phyloP scores from a whole-genome alignment of 2,329 filamentous ascomycete species.

The Laburnicola sp. region DNA sequence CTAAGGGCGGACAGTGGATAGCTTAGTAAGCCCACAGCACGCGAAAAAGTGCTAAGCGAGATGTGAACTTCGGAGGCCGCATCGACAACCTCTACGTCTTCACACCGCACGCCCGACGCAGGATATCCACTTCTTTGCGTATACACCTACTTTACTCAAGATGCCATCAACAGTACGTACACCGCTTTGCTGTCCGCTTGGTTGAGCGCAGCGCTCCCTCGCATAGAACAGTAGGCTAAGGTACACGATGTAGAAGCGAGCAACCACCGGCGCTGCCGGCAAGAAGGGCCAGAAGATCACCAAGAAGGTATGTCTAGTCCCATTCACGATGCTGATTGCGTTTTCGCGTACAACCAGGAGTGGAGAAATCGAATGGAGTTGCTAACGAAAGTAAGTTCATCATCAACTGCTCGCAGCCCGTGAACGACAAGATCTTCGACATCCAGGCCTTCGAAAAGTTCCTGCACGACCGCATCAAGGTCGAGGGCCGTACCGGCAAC shows the following conservation, averaged over 20 bases:
- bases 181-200: slow-evolving; percentile 91
- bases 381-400: slow-evolving; percentile 69
- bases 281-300: slow-evolving; percentile 71
- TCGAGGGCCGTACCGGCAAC: slow-evolving; percentile 97
- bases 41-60: slow-evolving; percentile 23
- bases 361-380: slow-evolving; percentile 14
- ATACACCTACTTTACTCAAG: slow-evolving; percentile 56
- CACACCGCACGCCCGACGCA: slow-evolving; percentile 60
- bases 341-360: background rate
- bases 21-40: slow-evolving; percentile 18
- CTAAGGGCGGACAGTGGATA: too few relatives aligned
- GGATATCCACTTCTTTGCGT: slow-evolving; percentile 90
- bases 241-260: slow-evolving; percentile 64
- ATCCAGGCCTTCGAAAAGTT: slow-evolving; percentile 99
- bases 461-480: slow-evolving; percentile 99
- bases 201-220: slow-evolving; percentile 27
- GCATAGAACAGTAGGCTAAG: slow-evolving; percentile 92
- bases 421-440: slow-evolving; percentile 99
- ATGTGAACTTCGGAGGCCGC: background rate
- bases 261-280: slow-evolving; percentile 48
- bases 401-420: slow-evolving; percentile 99
- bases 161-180: slow-evolving; percentile 94
- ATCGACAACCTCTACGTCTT: slow-evolving; percentile 7
- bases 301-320: slow-evolving; percentile 71
- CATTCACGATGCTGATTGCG: too few relatives aligned